phyloP scores from a whole-genome alignment of 495 filamentous ascomycete genomes.

The Hyaloscypha bicolor region DNA sequence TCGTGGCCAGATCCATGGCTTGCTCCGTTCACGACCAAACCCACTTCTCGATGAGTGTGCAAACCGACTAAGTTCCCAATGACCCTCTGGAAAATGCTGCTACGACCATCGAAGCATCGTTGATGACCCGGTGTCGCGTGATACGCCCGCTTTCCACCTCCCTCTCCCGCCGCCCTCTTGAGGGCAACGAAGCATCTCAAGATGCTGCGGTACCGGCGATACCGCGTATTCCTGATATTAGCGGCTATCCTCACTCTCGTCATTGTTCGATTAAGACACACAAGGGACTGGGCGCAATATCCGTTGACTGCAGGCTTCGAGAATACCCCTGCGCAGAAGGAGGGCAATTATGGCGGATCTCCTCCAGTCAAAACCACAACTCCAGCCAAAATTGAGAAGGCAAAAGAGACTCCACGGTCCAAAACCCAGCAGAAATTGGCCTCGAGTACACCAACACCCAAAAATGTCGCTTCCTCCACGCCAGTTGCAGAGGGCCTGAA shows the following conservation, averaged over 20 bases:
- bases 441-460: not conserved
- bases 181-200: conserved; percentile 8
- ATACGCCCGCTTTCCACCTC: not conserved
- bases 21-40: not conserved
- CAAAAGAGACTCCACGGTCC: not conserved
- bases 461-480: not conserved
- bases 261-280: conserved; percentile 60
- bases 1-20: not conserved
- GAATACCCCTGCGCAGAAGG: not conserved
- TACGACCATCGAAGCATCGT: not conserved
- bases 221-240: conserved; percentile 72
- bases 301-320: conserved; percentile 18
- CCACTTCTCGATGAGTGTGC: not conserved
- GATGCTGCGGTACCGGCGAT: conserved; percentile 79
- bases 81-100: conserved; percentile 10
- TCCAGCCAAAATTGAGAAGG: not conserved
- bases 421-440: not conserved
- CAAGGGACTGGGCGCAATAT: conserved; percentile 30
- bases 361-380: conserved; percentile 4
- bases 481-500: not conserved
- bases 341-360: conserved; percentile 11
- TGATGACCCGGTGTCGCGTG: conserved; percentile 15
- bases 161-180: not conserved
- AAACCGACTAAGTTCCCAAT: not conserved
- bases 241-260: conserved; percentile 65